Base-by-base conservation (phyloP, 2,329 filamentous ascomycete species). In the Botryotinia convoluta region DNA sequence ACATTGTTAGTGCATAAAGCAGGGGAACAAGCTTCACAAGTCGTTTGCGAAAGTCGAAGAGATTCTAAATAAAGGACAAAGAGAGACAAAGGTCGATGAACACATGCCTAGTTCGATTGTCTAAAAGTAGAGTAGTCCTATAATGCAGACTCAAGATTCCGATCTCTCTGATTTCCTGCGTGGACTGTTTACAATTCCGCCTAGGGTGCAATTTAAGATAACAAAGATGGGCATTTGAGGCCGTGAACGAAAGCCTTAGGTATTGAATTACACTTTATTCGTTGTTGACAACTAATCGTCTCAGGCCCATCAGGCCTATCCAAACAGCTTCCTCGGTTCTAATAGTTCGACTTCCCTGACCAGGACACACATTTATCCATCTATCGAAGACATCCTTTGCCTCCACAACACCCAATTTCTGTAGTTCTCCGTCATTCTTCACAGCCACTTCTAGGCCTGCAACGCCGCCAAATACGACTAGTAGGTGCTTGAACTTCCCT, bases 291-390 rank as follows among this genome's bases (percentile, higher is more conserved):
- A 79, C 86, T 67, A 91, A 77, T 74, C 84, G 85, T 79, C 90
- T 87, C 79, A 96, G 80, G 2, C 89, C 89, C 79, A 91, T 91
- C 80, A 97, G 81, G 0, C 90, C 93, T 79, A 96, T 88, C 83
- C 92, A 93, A 29, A 97, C 83, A 1, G 93, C 93, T 83, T 97
- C 94, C 78, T 97, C 93, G 0, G 93, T 96, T 75, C 92, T 85
- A 75, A 97, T 95, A 1, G 91, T 94, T 78, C 93, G 86, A 80
- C 92, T 95, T 0, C 93, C 93, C 81, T 97, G 94, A 1, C 90
- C 89, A 5, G 93, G 92, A 76, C 94, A 85, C 62, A 96, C 86
- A 81, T 97, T 93, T 29, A 97, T 86, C 93, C 93, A 97, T 77
- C 91, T 87, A 82, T 97, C 94, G 80, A 97, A 97, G 69, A 95